These are phyloP conservation scores for Gautieria morchelliformis DNA, from an alignment of 768 basidiomycete species.

Conservation along the genomic window DNA sequence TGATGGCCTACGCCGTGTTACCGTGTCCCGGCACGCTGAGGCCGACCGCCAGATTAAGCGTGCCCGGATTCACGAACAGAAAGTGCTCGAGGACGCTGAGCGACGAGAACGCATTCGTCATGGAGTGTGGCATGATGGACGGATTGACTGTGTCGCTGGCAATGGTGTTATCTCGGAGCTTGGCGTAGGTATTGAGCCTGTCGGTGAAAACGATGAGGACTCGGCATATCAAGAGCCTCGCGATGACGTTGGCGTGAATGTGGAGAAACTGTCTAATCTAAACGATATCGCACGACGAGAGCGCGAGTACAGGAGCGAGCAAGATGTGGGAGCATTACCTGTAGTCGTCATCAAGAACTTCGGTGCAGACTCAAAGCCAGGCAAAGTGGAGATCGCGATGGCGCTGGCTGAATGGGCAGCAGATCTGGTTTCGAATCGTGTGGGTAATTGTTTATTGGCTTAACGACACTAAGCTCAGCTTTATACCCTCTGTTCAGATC, in stretches of 20 bases:
- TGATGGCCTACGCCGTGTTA: slow-evolving; percentile 57
- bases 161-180: slow-evolving; percentile 83
- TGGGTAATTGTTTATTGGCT: slow-evolving; percentile 17
- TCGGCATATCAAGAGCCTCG: not conserved
- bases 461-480: not conserved
- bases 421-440: slow-evolving; percentile 69
- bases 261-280: slow-evolving; percentile 2
- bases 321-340: slow-evolving; percentile 57
- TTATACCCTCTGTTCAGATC: slow-evolving; percentile 37
- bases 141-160: slow-evolving; percentile 77
- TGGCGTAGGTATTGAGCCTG: slow-evolving; percentile 68
- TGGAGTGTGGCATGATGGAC: slow-evolving; percentile 81
- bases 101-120: slow-evolving; percentile 38
- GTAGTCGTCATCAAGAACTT: slow-evolving; percentile 84
- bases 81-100: slow-evolving; percentile 12
- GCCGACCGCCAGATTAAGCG: slow-evolving; percentile 31
- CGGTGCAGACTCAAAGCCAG: slow-evolving; percentile 42
- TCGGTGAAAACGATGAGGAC: slow-evolving; percentile 28
- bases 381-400: slow-evolving; percentile 61
- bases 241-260: slow-evolving; percentile 12
- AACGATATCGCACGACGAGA: slow-evolving; percentile 12
- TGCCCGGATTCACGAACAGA: slow-evolving; percentile 30
- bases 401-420: slow-evolving; percentile 83
- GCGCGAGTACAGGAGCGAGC: slow-evolving; percentile 16
- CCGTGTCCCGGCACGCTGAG: slow-evolving; percentile 36